Evolutionary conservation across 2,329 filamentous ascomycete genomes (phyloP), one percentile per base, ranked within the genome.

Genomic region (Exophiala bonariae): DNA sequence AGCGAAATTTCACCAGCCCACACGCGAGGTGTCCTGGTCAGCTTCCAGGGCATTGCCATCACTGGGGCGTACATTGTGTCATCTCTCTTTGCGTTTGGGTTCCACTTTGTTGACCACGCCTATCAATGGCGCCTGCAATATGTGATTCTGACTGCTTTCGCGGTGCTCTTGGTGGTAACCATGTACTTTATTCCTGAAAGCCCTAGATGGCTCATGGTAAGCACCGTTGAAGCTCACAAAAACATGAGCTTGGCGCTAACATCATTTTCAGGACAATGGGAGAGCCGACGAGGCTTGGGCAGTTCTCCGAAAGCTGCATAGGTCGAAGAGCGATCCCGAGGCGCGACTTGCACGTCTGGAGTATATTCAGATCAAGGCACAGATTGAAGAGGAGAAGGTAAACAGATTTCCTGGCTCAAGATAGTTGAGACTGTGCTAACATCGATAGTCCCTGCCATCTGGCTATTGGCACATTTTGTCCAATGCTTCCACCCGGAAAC

Each of bases 111-210:
- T 16, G 38, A 41, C 30, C 13, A 34, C 8, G 13, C 37, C 2
- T 47, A 47, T 47, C 44, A 47, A 26, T 47, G 44, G 44, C 37
- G 44, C 22, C 19, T 47, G 20, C 37, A 47, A 41, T 47, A n/a
- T 37, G 19, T 47, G 5, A 22, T 42, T 30, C 32, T 42, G 31
- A 42, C 31, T 39, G 20, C 13, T 6, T 10, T 49, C 18, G 76
- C 85, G 54, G 71, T 85, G 2, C 77, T 80, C 1, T 76, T 79
- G 14, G 63, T 85, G 5, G 56, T 82, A 31, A 79, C 81, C 47
- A 79, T 88, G 56, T 89, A 79, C 64, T 71, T 86, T 44, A 88
- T 86, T 60, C 84, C 83, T 0, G 83, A 87, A 54, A 82, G 79
- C 1, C 83, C 83, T 0, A 73, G 84, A 1, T 86, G 80, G 78